Conservation (phyloP, 208 protist species). For the Crithidia thermophila region DNA sequence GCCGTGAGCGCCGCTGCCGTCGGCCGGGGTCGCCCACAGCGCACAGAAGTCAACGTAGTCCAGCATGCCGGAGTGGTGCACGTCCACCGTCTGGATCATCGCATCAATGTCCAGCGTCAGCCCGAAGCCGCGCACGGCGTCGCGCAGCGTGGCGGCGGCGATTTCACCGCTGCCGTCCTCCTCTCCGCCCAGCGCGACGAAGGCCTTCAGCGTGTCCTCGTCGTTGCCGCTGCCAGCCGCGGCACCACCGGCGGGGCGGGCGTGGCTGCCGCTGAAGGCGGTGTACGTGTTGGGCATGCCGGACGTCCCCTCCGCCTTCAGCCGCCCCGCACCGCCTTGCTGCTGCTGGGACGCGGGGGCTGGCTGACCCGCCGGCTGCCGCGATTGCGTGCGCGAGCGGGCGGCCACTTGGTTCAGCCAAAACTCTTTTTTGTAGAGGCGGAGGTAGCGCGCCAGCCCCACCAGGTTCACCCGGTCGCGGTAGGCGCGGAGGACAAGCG, state of each 20-base stretch:
- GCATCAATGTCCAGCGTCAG: conserved; percentile 83
- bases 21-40: conserved; percentile 48
- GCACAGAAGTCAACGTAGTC: conserved; percentile 76
- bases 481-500: conserved; percentile 54
- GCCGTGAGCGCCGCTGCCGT: neutral
- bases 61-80: conserved; percentile 52
- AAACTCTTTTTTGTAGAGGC: conserved; percentile 82
- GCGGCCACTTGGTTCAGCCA: conserved; percentile 26
- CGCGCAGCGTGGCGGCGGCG: conserved; percentile 41
- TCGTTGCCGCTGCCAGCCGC: conserved; percentile 17
- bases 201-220: conserved; percentile 75
- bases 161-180: conserved; percentile 74
- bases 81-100: conserved; percentile 61
- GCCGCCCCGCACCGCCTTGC: neutral
- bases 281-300: conserved; percentile 2
- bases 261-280: conserved; percentile 15
- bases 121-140: conserved; percentile 63
- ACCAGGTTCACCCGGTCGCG: conserved; percentile 68
- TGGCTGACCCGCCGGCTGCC: no score
- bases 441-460: conserved; percentile 69
- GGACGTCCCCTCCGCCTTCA: neutral
- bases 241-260: neutral
- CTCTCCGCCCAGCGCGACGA: conserved; percentile 78
- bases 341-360: no score
- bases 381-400: conserved; percentile 1